These are phyloP conservation scores for Eutrema salsugineum DNA, from an alignment of 441 rosid genomes.

Conservation along the genomic window DNA sequence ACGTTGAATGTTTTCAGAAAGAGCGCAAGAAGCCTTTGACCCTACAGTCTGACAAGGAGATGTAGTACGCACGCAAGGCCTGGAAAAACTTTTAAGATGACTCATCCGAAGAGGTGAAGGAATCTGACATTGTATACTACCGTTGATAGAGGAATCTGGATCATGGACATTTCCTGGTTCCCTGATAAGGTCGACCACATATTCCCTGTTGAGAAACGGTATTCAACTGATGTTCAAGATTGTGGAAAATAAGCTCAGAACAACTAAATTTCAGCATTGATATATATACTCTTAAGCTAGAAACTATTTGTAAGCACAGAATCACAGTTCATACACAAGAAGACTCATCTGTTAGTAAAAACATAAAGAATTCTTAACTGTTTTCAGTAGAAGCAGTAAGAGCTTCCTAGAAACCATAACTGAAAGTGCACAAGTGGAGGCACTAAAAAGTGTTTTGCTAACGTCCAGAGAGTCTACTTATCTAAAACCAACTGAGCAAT, in stretches of 20 bases:
- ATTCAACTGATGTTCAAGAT: constrained; percentile 1
- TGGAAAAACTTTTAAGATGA: constrained; percentile 47
- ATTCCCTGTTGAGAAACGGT: constrained; percentile 63
- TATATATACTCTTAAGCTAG: not conserved
- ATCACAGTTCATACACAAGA: constrained; percentile 24
- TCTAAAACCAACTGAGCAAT: not conserved
- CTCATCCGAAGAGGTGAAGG: constrained; percentile 74
- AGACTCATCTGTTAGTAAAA: constrained; percentile 7
- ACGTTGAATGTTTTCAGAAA: constrained; percentile 34
- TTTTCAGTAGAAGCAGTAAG: not conserved
- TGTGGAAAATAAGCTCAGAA: not conserved
- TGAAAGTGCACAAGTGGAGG: not conserved
- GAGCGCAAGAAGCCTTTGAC: constrained; percentile 28
- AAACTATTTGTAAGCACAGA: constrained; percentile 17
- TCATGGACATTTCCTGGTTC: constrained; percentile 87
- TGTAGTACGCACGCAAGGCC: constrained; percentile 37
- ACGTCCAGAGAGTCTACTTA: not conserved
- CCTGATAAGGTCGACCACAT: constrained; percentile 93
- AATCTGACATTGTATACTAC: constrained; percentile 49
- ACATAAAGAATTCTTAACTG: not conserved
- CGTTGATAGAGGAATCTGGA: constrained; percentile 88
- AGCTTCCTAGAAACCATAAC: constrained; percentile 1
- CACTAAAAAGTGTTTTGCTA: not conserved
- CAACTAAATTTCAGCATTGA: not conserved
- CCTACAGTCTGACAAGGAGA: constrained; percentile 32